These are phyloP conservation scores for Ophiostoma angusticollis DNA, from an alignment of 2,329 filamentous ascomycete genomes.

Conservation along the genomic window DNA sequence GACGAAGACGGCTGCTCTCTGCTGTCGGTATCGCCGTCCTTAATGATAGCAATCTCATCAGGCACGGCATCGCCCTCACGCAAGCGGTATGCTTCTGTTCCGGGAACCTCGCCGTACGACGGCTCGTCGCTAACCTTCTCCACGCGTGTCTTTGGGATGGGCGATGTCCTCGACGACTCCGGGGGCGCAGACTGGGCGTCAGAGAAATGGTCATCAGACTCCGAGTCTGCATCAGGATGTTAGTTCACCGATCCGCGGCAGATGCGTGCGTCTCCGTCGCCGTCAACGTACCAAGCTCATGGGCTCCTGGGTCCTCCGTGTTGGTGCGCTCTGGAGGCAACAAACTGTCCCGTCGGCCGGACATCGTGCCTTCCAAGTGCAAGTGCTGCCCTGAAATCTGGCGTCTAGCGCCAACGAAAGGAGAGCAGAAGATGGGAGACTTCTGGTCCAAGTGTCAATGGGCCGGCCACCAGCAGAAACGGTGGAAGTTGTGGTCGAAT, in stretches of 20 bases:
- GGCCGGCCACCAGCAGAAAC: constrained; percentile 6
- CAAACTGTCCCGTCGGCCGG: constrained; percentile 25
- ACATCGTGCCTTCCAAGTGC: too few species aligned
- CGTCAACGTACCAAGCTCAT: constrained; percentile 38
- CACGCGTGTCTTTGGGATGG: constrained; percentile 45
- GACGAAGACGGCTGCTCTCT: background rate
- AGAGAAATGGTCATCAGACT: constrained; percentile 58
- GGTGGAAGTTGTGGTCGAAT: constrained; percentile 1
- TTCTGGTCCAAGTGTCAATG: background rate
- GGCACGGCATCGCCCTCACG: constrained; percentile 45
- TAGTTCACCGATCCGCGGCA: constrained; percentile 1
- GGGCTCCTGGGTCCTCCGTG: constrained; percentile 44
- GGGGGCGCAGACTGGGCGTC: constrained; percentile 45
- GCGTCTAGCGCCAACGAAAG: too few species aligned
- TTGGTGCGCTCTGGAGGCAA: constrained; percentile 28
- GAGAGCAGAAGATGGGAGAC: background rate
- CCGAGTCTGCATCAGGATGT: constrained; percentile 31
- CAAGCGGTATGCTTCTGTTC: constrained; percentile 43
- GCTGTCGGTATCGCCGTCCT: constrained; percentile 17
- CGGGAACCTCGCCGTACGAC: constrained; percentile 49
- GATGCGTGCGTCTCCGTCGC: background rate
- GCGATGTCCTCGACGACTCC: constrained; percentile 31
- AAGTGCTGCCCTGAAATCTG: too few species aligned
- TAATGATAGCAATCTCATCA: constrained; percentile 44
- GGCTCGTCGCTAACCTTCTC: constrained; percentile 46